Conservation (phyloP, 495 filamentous ascomycete genomes). For the Neurospora terricola region DNA sequence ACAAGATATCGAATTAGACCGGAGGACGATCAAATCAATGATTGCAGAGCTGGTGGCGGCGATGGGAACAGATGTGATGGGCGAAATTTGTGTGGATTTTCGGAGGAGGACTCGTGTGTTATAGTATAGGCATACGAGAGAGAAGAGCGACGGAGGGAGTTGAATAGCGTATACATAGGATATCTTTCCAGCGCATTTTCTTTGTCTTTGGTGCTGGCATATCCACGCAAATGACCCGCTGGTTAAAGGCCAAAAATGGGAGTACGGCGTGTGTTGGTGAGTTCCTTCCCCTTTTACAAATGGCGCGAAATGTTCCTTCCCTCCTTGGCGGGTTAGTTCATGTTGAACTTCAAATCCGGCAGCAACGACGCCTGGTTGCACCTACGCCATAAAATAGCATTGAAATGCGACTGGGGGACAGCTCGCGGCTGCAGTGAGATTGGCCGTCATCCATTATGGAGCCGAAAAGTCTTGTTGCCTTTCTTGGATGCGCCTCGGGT, state of each 20-base stretch:
- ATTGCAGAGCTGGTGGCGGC: constrained; percentile 70
- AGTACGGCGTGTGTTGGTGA: not conserved
- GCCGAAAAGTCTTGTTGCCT: not conserved
- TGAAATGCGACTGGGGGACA: not conserved
- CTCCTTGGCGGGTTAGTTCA: not conserved
- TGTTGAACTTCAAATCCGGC: not conserved
- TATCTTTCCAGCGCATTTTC: not conserved
- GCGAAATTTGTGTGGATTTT: constrained; percentile 39
- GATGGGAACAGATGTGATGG: constrained; percentile 58
- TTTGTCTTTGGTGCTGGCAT: not conserved
- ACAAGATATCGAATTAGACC: constrained; percentile 39
- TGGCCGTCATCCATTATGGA: not conserved
- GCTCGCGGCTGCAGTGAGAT: not conserved
- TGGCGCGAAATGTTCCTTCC: not conserved
- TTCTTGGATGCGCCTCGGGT: not conserved
- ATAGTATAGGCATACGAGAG: not conserved
- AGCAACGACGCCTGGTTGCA: not conserved
- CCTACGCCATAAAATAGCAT: not conserved
- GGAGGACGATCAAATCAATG: constrained; percentile 49
- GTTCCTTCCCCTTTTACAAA: not conserved
- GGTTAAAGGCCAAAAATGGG: not conserved
- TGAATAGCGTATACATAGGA: not conserved
- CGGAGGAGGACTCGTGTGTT: not conserved
- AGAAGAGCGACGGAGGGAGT: not conserved
- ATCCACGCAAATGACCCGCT: not conserved